phyloP scores from a whole-genome alignment of 2,329 filamentous ascomycete genomes.

The Furcasterigmium furcatum region DNA sequence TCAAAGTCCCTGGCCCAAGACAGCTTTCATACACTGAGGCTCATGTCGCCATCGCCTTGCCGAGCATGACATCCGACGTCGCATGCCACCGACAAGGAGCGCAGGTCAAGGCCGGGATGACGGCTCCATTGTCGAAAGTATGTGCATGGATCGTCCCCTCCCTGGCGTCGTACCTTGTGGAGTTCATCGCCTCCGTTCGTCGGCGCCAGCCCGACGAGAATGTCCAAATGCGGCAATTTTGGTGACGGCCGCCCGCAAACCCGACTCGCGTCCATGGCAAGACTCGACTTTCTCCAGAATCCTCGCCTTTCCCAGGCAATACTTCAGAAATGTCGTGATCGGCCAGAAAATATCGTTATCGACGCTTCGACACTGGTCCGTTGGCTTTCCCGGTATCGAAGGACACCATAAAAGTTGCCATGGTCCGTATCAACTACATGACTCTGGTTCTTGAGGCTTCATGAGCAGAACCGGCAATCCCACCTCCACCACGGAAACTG shows the following conservation, averaged over 20 bases:
- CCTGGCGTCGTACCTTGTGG: no score
- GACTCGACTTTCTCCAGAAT: no score
- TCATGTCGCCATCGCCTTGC: neutral
- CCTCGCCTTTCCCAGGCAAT: neutral
- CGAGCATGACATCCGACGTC: neutral
- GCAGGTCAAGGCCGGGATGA: neutral
- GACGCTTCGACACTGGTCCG: neutral
- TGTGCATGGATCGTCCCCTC: neutral
- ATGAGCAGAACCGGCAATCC: neutral
- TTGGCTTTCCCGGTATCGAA: neutral
- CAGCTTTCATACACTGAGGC: neutral
- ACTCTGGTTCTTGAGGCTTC: neutral
- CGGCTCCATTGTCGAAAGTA: no score
- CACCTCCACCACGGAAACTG: neutral
- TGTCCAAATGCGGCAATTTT: neutral
- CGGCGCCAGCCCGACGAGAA: neutral
- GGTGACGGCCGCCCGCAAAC: neutral
- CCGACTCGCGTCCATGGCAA: no score
- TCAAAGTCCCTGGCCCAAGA: neutral
- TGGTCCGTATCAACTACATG: neutral
- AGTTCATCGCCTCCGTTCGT: neutral
- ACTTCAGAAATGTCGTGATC: constrained; percentile 8
- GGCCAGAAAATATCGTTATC: constrained; percentile 10
- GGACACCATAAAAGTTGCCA: neutral
- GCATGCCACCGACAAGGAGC: neutral